Base-by-base conservation (phyloP, 2,329 filamentous ascomycete species). In the Ophiostoma himal-ulmi region DNA sequence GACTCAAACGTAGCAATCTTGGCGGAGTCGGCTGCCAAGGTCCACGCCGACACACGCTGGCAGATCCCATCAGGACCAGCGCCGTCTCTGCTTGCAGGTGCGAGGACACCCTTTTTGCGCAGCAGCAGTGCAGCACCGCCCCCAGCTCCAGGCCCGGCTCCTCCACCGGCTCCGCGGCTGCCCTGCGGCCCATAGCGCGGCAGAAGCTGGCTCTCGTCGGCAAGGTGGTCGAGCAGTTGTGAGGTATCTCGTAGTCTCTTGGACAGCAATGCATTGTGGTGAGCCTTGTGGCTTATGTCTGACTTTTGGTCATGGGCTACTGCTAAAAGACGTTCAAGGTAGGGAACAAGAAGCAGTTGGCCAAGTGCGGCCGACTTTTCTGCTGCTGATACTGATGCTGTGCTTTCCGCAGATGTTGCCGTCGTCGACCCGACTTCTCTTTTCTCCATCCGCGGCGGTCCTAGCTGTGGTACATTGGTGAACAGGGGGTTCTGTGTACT, bases 181-280 rank as follows among this genome's bases (percentile, higher is more conserved):
- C 64, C 77, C 3, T 82, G 80, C 74, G 81, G 78, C 0, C 85
- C 82, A 73, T 88, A 82, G 10, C 80, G 78, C 1, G 83, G 83
- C 14, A 90, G 81, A 20, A 90, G 79, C 73, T 88, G 86, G 74
- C 88, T 90, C 75, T 89, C 87, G 67, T 89, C 84, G 13, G 83
- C 82, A 2, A 90, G 79, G 70, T 83, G 85, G 67, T 83, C 82
- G 8, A 90, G 78, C 1, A 79, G 76, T 75, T 85, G 83, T 69
- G 80, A 79, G 17, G 81, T 81, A 13, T 86, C 83, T 71, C 84
- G 83, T 30, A 81, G 79, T 73, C 88, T 83, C 72, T 82, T 84
- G 26, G 81, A 76, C 14, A 90, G 77, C 20, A 80, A 76, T 20
- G 80, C 76, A 71, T 82, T 85, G 67, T 88, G 78, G 75, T 89